A percentile compares a stretch with the other conserved stretches of the same genome.
Conservation (phyloP, 1,139 yeast genomes). For the Tardiomyces digboiensis region DNA sequence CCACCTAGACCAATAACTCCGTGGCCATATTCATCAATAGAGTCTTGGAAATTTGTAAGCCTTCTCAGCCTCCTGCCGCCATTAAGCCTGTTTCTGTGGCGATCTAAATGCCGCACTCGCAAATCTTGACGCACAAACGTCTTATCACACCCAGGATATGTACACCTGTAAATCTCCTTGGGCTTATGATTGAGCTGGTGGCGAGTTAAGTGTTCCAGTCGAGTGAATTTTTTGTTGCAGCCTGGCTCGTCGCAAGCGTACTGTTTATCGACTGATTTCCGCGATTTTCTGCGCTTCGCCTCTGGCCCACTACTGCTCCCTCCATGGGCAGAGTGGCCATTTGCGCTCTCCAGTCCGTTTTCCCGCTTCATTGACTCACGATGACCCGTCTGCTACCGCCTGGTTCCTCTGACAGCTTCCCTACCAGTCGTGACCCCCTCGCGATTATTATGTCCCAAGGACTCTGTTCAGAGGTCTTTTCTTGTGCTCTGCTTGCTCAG, state of each 20-base stretch:
- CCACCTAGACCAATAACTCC: background rate
- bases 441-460: too few relatives aligned
- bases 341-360: too few relatives aligned
- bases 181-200: conserved; percentile 32
- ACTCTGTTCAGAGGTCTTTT: too few relatives aligned
- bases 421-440: too few relatives aligned
- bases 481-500: too few relatives aligned
- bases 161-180: conserved; percentile 37
- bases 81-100: conserved; percentile 29
- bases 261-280: conserved; percentile 25
- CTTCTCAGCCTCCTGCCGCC: background rate
- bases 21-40: background rate
- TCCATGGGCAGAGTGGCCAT: too few relatives aligned
- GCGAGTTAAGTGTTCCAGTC: conserved; percentile 35
- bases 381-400: too few relatives aligned
- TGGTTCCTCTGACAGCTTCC: too few relatives aligned
- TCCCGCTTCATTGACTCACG: too few relatives aligned
- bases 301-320: background rate
- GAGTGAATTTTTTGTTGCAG: conserved; percentile 53
- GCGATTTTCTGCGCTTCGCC: conserved; percentile 7
- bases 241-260: conserved; percentile 40
- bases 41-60: background rate
- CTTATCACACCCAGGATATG: conserved; percentile 40
- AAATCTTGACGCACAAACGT: conserved; percentile 55
- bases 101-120: conserved; percentile 39